Percentiles rank a stretch among this genome's conserved stretches.
Conservation (phyloP, 2,329 filamentous ascomycete genomes). For the Acrocalymma vagum region DNA sequence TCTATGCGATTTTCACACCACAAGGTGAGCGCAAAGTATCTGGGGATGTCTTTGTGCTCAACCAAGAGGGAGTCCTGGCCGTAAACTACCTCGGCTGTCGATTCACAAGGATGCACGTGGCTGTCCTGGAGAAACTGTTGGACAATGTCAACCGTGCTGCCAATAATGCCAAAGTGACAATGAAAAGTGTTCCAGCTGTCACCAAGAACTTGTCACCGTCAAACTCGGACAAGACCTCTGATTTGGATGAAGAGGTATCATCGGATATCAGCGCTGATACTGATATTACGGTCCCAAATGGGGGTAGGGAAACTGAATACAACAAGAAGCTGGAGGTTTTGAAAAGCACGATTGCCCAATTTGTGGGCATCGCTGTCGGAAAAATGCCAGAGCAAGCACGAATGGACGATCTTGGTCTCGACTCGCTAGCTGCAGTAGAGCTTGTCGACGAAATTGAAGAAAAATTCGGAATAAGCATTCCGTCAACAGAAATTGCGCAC, state of each 20-base stretch:
- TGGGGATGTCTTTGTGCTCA: conserved; percentile 21
- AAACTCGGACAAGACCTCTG: too few relatives aligned
- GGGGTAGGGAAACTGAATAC: too few relatives aligned
- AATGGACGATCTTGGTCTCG: conserved; percentile 25
- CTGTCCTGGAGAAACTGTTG: conserved; percentile 15
- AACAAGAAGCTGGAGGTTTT: too few relatives aligned
- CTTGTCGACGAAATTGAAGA: conserved; percentile 16
- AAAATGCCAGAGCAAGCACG: too few relatives aligned
- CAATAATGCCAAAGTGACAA: conserved; percentile 9
- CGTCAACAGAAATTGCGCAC: too few relatives aligned
- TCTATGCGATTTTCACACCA: conserved; percentile 15
- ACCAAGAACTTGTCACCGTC: too few relatives aligned
- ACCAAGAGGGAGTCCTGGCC: conserved; percentile 5
- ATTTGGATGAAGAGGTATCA: too few relatives aligned
- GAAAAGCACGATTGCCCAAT: conserved; percentile 81
- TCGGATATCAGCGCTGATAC: too few relatives aligned
- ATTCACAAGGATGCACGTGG: conserved; percentile 19
- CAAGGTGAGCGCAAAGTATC: conserved; percentile 10
- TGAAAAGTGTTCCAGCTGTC: too few relatives aligned
- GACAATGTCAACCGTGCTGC: conserved; percentile 7
- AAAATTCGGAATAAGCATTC: conserved; percentile 2
- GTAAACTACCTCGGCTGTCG: conserved; percentile 16
- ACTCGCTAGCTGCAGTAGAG: conserved; percentile 23
- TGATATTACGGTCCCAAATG: too few relatives aligned
- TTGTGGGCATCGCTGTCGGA: too few relatives aligned